These are phyloP conservation scores for Mimosa pudica DNA, from an alignment of 306 rosid genomes.

Conservation along the genomic window DNA sequence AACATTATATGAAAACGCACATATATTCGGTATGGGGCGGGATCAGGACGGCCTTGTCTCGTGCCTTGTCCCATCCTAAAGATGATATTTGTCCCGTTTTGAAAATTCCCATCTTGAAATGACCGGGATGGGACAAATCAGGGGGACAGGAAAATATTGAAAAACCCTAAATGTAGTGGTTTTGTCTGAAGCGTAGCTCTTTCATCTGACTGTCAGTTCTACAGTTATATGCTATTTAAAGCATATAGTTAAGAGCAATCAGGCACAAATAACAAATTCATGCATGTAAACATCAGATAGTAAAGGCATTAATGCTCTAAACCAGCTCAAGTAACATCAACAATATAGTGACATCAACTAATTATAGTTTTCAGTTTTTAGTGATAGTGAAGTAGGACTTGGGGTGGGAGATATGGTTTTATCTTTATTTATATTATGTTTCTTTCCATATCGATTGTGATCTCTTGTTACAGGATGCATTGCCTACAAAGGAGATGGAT, in stretches of 20 bases:
- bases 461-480: constrained; percentile 69
- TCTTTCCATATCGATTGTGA: background rate
- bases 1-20: no score
- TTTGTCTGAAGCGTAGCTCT: background rate
- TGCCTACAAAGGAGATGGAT: constrained; percentile 93
- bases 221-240: background rate
- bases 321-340: constrained; percentile 14
- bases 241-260: background rate
- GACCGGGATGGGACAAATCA: no score
- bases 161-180: background rate
- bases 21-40: no score
- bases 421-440: background rate
- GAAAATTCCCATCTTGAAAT: no score
- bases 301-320: background rate
- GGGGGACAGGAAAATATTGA: no score
- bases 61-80: no score
- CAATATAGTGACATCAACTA: constrained; percentile 14
- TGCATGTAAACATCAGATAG: background rate
- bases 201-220: background rate
- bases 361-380: constrained; percentile 20
- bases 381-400: constrained; percentile 15
- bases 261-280: background rate
- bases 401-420: background rate
- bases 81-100: no score
- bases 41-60: no score